Conservation (phyloP, 1,284 basidiomycete species). For the Bothia castanella region DNA sequence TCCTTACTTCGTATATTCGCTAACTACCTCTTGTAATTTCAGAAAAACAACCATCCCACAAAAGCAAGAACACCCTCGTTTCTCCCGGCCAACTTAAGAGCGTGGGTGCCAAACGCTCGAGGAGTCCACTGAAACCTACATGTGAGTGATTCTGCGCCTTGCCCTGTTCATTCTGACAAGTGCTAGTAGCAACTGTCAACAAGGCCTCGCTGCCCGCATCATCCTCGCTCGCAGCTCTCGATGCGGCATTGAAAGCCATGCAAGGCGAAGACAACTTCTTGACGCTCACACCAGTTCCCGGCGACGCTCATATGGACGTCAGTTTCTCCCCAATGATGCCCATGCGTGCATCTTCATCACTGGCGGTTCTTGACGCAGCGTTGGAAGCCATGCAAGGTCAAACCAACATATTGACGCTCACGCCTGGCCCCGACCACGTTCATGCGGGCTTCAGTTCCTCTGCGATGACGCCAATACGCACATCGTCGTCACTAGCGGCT, state of each 20-base stretch:
- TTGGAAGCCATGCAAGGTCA: conserved; percentile 1
- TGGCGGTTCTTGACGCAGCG: conserved; percentile 3
- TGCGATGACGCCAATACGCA: neutral
- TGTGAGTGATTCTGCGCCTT: conserved; percentile 3
- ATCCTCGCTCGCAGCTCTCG: conserved; percentile 9
- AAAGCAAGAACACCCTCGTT: neutral
- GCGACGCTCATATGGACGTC: conserved; percentile 4
- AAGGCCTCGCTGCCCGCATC: conserved; percentile 1
- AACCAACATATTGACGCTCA: conserved; percentile 3
- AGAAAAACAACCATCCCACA: neutral
- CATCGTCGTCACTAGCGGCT: conserved; percentile 9
- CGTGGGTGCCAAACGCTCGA: neutral
- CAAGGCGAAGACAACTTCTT: conserved; percentile 6
- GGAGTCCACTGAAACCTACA: conserved; percentile 1
- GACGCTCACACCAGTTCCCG: neutral
- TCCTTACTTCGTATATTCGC: neutral
- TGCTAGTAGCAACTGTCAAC: conserved; percentile 1
- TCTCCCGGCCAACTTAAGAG: neutral
- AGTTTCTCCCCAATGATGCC: neutral
- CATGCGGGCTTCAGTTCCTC: conserved; percentile 5
- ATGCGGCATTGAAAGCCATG: neutral
- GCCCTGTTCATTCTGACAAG: conserved; percentile 1
- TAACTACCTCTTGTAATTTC: neutral
- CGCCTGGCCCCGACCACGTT: neutral
- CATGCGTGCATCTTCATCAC: conserved; percentile 8